Evolutionary conservation across 2,329 filamentous ascomycete species (phyloP).

Genomic region (Penicillium sp.): DNA sequence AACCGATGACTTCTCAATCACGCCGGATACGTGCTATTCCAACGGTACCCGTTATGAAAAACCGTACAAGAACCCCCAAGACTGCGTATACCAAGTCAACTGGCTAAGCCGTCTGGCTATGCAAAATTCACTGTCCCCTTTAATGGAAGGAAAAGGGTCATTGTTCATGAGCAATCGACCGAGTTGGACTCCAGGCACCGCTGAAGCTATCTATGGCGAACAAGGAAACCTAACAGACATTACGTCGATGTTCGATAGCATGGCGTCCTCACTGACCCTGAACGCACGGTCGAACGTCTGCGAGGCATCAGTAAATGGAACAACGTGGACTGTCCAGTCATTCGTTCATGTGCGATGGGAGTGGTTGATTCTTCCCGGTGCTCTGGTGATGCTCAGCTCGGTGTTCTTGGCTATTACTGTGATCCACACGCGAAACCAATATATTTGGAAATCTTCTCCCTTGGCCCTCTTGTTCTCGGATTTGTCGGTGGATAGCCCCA

Average conservation of each 20-base stretch:
- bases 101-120: slow-evolving; percentile 20
- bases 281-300: slow-evolving; percentile 24
- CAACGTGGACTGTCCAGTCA: slow-evolving; percentile 19
- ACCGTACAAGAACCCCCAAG: slow-evolving; percentile 2
- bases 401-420: slow-evolving; percentile 50
- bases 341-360: slow-evolving; percentile 24
- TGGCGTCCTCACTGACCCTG: slow-evolving; percentile 17
- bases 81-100: slow-evolving; percentile 22
- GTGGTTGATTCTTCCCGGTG: slow-evolving; percentile 23
- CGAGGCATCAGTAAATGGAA: slow-evolving; percentile 11
- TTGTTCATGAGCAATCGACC: slow-evolving; percentile 21
- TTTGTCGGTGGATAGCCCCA: slow-evolving; percentile 15
- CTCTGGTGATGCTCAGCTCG: slow-evolving; percentile 44
- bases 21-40: slow-evolving; percentile 22
- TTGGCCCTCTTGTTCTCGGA: slow-evolving; percentile 25
- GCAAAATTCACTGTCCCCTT: slow-evolving; percentile 16
- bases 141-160: slow-evolving; percentile 20
- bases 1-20: slow-evolving; percentile 9
- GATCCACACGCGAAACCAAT: slow-evolving; percentile 23
- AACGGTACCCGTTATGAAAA: slow-evolving; percentile 14
- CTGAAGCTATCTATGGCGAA: slow-evolving; percentile 20
- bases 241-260: slow-evolving; percentile 16
- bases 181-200: slow-evolving; percentile 20
- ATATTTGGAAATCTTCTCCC: slow-evolving; percentile 28
- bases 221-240: slow-evolving; percentile 22